phyloP scores from a whole-genome alignment of 2,329 filamentous ascomycete genomes.

The Verticillium albo-atrum region DNA sequence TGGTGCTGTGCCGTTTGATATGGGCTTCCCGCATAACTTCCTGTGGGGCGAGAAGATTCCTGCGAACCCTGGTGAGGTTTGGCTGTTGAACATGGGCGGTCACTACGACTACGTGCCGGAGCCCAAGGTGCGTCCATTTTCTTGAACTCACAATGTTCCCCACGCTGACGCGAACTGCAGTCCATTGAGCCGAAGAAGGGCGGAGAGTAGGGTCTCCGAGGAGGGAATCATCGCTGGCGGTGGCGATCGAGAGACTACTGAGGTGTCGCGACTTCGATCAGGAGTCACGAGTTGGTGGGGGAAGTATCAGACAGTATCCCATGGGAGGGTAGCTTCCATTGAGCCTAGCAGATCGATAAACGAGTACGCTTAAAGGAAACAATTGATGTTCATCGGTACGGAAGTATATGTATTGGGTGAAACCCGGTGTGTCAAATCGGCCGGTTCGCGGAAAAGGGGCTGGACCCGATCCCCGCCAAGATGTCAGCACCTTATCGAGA shows the following conservation, averaged over 20 bases:
- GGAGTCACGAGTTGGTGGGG: no score
- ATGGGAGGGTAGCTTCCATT: neutral
- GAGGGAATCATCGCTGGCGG: constrained; percentile 23
- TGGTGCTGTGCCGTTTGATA: constrained; percentile 53
- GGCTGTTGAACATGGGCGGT: constrained; percentile 41
- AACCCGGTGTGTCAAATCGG: neutral
- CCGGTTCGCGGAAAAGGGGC: neutral
- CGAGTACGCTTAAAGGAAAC: neutral
- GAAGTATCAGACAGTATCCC: neutral
- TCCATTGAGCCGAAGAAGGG: constrained; percentile 34
- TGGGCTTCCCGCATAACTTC: constrained; percentile 64
- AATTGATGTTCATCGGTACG: neutral
- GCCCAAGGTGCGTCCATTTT: constrained; percentile 23
- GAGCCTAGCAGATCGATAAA: neutral
- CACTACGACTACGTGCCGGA: constrained; percentile 45
- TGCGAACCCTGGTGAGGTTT: constrained; percentile 34
- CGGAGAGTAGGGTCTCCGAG: constrained; percentile 36
- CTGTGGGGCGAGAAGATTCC: constrained; percentile 38
- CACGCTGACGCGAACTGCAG: constrained; percentile 17
- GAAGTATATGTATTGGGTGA: neutral
- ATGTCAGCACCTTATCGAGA: neutral
- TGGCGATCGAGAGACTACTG: constrained; percentile 18
- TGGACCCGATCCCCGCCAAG: neutral
- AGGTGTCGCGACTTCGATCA: constrained; percentile 1
- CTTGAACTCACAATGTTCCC: neutral